Evolutionary conservation across 225 moss, liverwort and hornwort genomes (phyloP), one percentile per base, ranked within the genome.

Genomic region (Neckera pumila): DNA sequence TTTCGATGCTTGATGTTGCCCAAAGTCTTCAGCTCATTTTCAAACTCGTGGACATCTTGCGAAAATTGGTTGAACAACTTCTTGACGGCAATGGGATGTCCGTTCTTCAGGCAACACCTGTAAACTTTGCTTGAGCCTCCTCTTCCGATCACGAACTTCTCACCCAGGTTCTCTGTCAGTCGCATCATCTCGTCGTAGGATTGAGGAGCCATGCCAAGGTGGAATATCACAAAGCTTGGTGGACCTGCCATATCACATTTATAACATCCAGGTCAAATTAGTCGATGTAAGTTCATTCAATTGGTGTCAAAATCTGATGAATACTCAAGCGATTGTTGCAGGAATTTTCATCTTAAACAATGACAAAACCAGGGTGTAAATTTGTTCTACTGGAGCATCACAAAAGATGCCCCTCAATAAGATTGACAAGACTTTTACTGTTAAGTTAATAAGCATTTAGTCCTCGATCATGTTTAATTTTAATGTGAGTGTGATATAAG

Each of bases 1-100:
- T 98, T 98, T 14, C 98, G 90, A 59, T 98, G 98, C 93, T 97
- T 97, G 89, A 98, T 94, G 90, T 94, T 97, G 58, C 95, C 97
- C 21, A 98, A 86, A 53, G 96, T 96, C 77, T 93, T 89, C 63
- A 97, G 73, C 92, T 98, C 98, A 33, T 95, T 96, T 77, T 98
- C 96, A 78, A 98, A 97, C 90, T 97, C 96, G 79, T 92, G 93
- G 17, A 94, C 86, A 57, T 95, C 93, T 86, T 95, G 96, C 5
- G 98, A 93, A n/a, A 95, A 92, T 76, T 96, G 97, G 67, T 94
- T 95, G 92, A 90, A 94, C 34, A 98, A 86, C 93, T 97, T 97
- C 93, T 98, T 98, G 89, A 98, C 93, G 49, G 98, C 98, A 28
- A 98, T 93, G 54, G 96, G 92, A 81, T 98, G 98, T 8, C 98